Evolutionary conservation across 306 rosid species (phyloP), one percentile per base, ranked within the genome.

Genomic region (Dalbergia oliveri): DNA sequence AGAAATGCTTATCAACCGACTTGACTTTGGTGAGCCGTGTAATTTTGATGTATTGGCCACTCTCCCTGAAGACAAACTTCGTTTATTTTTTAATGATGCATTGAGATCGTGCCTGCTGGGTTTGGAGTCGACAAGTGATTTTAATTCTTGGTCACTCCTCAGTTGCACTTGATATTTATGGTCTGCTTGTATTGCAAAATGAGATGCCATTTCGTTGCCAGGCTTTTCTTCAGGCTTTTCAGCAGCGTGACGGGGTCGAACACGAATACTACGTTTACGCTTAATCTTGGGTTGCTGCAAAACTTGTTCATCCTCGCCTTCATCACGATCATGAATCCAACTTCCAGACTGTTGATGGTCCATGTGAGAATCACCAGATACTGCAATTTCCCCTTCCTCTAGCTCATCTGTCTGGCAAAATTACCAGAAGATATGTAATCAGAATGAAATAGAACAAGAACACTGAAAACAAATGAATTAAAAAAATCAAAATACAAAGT

Each of bases 381-480:
- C 82, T 0, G 91, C 97, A 83, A 96, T 96, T 88, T 96, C 99
- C 71, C 98, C 97, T 84, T 96, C 99, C 86, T 96, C 99, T 77
- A 96, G 61, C 61, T 96, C 99, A 84, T 91, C 98, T 45, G 92
- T 71, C 99, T 96, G 92, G 67, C 69, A 89, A 88, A 69, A 64
- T 19, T 70, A 72, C 34, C 34, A 76, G 19, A 65, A 21, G 14
- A 82, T 78, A 66, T 76, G 37, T 33, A 74, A 88, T 85, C 84
- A 75, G 49, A 80, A 88, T 79, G 69, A 85, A 21, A 76, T 69
- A 79, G 35, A 53, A 72, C 70, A 37, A 62, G 76, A 72, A 60
- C 45, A 69, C 14, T 14, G 4, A 66, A 62, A 70, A 70, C 34
- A 31, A 75, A 68, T 75, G 18, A 51, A 62, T 10, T 37, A 4